Conservation (phyloP, 306 rosid species). For the Senna siamea region DNA sequence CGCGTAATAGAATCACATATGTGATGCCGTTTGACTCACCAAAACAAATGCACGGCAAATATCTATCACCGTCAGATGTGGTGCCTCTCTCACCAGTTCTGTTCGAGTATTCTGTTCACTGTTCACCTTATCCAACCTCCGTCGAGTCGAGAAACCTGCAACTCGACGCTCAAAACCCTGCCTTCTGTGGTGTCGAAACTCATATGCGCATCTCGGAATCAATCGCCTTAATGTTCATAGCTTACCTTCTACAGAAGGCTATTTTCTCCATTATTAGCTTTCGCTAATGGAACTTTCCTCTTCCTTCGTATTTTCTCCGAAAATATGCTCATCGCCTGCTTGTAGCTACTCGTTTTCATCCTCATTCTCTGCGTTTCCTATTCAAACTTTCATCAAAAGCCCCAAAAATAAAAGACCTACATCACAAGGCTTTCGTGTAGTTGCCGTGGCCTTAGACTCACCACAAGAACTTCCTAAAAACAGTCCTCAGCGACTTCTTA, state of each 20-base stretch:
- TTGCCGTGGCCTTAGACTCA: slow-evolving; percentile 73
- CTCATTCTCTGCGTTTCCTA: slow-evolving; percentile 58
- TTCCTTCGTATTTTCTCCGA: slow-evolving; percentile 51
- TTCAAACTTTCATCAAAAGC: slow-evolving; percentile 43
- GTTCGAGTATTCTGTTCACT: too few relatives aligned
- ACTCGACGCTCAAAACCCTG: neutral
- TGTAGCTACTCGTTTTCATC: slow-evolving; percentile 58
- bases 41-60: too few relatives aligned
- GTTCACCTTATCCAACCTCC: neutral
- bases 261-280: neutral
- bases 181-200: neutral
- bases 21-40: too few relatives aligned
- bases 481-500: slow-evolving; percentile 89
- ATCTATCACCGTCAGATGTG: too few relatives aligned
- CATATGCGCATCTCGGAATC: neutral
- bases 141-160: neutral
- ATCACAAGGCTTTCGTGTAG: slow-evolving; percentile 40
- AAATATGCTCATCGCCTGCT: slow-evolving; percentile 44
- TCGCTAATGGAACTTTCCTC: slow-evolving; percentile 78
- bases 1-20: too few relatives aligned
- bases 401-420: slow-evolving; percentile 37
- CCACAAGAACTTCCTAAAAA: slow-evolving; percentile 66
- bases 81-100: too few relatives aligned
- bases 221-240: neutral
- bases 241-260: neutral